Evolutionary conservation across 192 early-diverging fungal genomes (phyloP), one percentile per base, ranked within the genome.

Genomic region (Umbelopsis sp.): DNA sequence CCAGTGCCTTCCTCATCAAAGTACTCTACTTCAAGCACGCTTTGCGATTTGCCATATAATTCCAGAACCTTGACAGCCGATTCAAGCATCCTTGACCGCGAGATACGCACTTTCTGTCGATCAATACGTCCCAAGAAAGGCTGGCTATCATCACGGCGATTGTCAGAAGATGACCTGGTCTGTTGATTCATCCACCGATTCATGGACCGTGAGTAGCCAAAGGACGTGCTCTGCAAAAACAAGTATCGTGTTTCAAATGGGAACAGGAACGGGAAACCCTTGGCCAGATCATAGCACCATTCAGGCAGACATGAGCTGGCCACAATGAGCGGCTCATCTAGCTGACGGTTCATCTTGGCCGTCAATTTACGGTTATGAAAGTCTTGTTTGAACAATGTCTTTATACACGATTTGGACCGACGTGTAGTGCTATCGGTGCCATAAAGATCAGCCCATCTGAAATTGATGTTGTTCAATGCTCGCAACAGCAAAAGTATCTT

Each of bases 1-100:
- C 96, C 96, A 10, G 93, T 93, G 12, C 96, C 96, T 23, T 92
- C 95, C 61, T 98, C 96, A 67, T 94, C 93, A 74, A 90, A 90
- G 68, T 95, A 98, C 75, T 98, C 94, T n/a, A 98, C 86, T 70
- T 98, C 96, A 25, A 98, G 78, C 52, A 92, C 78, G 8, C 91
- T 75, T 33, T 90, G 87, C 4, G 79, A 76, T 7, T 78, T 84
- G 16, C 90, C 90, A 72, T 92, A 95, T 49, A 94, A 71, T 48
- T 95, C 90, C 75, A 97, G 83, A n/a, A 98, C 91, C 61, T 93
- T 91, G 22, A 92, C 81, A 71, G 95, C 91, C 3, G 88, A 91
- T 50, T 94, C 93, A 2, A 98, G 76, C 41, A 97, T 85, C n/a
- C 88, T 81, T 11, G 78, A 75, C 33, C 96, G 84, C 2, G 88